Conservation (phyloP, 2,329 filamentous ascomycete genomes). For the Lachnellula subtilissima region DNA sequence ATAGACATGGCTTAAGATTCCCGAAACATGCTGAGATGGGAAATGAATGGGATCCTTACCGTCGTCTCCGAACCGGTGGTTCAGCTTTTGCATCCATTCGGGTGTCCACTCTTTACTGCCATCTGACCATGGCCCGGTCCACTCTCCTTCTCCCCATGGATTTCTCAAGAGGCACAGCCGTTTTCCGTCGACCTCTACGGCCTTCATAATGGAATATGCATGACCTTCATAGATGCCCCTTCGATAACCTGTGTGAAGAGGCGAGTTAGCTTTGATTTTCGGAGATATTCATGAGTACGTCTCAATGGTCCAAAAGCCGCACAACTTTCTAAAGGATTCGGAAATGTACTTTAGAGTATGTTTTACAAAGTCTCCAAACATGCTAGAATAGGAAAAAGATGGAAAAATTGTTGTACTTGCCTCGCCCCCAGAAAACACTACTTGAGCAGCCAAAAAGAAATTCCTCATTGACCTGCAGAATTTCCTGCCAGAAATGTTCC, state of each 20-base stretch:
- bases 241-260: not conserved
- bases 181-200: constrained; percentile 47
- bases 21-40: no score
- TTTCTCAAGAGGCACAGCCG: constrained; percentile 50
- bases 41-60: constrained; percentile 20
- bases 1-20: no score
- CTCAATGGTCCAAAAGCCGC: no score
- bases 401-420: not conserved
- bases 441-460: constrained; percentile 68
- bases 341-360: no score
- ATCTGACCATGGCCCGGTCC: constrained; percentile 52
- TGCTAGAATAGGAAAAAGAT: not conserved
- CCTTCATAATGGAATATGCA: constrained; percentile 55
- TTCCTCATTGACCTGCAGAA: constrained; percentile 73
- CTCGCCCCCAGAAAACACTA: constrained; percentile 32
- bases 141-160: constrained; percentile 56
- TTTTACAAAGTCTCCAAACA: no score
- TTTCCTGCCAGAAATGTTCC: constrained; percentile 80
- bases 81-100: constrained; percentile 52
- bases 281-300: no score
- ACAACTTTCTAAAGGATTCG: no score
- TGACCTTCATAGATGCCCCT: constrained; percentile 34
- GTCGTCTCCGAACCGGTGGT: constrained; percentile 57
- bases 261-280: no score
- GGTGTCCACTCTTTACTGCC: constrained; percentile 59